Percentiles rank a stretch among this genome's conserved stretches.
These are phyloP conservation scores for Tremella mesenterica DNA, from an alignment of 768 basidiomycete genomes.

Conservation along the genomic window DNA sequence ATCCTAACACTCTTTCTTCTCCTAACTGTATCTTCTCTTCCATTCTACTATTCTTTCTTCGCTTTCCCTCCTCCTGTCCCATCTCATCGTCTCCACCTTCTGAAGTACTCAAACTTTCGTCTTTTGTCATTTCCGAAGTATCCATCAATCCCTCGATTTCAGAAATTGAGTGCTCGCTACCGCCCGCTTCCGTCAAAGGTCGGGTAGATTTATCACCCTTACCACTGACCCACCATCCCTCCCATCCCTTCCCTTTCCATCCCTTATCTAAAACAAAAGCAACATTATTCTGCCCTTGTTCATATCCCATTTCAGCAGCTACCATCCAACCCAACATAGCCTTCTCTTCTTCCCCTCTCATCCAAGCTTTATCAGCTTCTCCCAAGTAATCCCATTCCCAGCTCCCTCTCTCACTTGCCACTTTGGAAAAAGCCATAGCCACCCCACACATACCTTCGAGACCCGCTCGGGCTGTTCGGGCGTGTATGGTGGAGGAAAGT, in stretches of 20 bases:
- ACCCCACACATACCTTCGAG: conserved; percentile 66
- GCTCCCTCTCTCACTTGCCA: conserved; percentile 82
- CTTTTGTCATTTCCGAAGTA: not conserved
- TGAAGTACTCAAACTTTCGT: too few relatives aligned
- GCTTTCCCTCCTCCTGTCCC: not conserved
- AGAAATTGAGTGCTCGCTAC: too few relatives aligned
- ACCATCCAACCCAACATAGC: conserved; percentile 93
- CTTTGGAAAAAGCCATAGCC: conserved; percentile 86
- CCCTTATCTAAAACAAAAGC: conserved; percentile 71
- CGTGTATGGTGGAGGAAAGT: conserved; percentile 77
- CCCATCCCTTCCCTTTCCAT: not conserved
- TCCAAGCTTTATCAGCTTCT: conserved; percentile 58
- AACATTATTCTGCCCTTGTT: conserved; percentile 89
- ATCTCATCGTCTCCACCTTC: not conserved
- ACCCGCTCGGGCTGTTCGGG: conserved; percentile 50
- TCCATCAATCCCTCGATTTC: too few relatives aligned
- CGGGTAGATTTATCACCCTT: too few relatives aligned
- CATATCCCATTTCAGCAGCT: conserved; percentile 83
- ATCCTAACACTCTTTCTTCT: conserved; percentile 68
- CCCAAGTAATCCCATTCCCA: conserved; percentile 70
- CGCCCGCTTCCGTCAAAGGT: too few relatives aligned
- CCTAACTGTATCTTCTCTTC: conserved; percentile 2
- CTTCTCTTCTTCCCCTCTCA: conserved; percentile 63
- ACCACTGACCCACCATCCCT: not conserved
- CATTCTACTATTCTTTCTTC: not conserved